Base-by-base conservation (phyloP, 2,329 filamentous ascomycete species). In the Monascus ruber region DNA sequence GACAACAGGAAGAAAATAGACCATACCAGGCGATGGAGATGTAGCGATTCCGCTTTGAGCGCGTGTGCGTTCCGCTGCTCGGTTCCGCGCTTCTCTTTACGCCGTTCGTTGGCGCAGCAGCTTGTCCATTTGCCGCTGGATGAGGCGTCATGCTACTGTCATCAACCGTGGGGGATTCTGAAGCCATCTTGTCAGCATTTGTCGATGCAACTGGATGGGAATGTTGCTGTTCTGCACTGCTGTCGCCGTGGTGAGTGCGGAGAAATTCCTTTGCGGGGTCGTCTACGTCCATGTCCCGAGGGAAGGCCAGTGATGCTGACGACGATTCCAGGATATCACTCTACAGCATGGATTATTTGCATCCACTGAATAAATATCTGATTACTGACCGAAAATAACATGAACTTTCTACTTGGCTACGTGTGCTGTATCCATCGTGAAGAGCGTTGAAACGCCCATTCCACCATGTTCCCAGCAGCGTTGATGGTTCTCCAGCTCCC, bases 11-110 rank as follows among this genome's bases (percentile, higher is more conserved):
- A 5, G 10, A 24, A 24, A 8, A 34, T 39, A 45, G 43, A 42
- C 56, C 68, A 55, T 65, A 77, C 74, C 77, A 81, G 37, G 77
- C 77, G 48, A 81, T 79, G 26, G 76, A 79, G 48, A 80, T 79
- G 58, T 81, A 81, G 48, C 77, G 72, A 63, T 79, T 80, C 56
- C 77, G 70, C 66, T 80, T 79, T 48, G 76, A 68, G 48, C 76
- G 69, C 48, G 68, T 69, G 40, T 71, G 71, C 10, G 65, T 64
- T 60, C 63, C 63, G 60, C 59, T 63, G 48, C 49, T 45, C 37
- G 56, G 56, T 57, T 65, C 63, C 54, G 61, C 61, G 46, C 64
- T 65, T 51, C 63, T 58, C 55, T 66, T 67, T 34, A 50, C 48
- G 26, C 51, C 56, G n/a, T 44, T 45, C 28, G 48, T 38, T 24